Evolutionary conservation across 257 asterid species (phyloP).

Genomic region (Catharanthus roseus): DNA sequence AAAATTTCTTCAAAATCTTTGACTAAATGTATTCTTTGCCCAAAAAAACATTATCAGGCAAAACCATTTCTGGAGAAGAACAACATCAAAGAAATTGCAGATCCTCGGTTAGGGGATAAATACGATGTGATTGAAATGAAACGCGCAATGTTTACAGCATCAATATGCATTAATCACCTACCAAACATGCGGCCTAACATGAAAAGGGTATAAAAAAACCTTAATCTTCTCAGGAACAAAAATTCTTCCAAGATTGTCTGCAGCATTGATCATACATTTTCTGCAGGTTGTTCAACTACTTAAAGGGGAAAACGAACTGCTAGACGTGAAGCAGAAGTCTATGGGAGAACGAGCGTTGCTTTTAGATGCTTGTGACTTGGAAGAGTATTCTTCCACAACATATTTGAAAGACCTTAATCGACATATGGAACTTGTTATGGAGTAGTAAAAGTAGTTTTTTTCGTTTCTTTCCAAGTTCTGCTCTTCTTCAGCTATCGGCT

Average conservation of each 20-base stretch:
- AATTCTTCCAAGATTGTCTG: background rate
- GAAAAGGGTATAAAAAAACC: slow-evolving; percentile 60
- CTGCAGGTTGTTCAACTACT: slow-evolving; percentile 63
- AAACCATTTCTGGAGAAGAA: slow-evolving; percentile 74
- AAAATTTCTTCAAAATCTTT: background rate
- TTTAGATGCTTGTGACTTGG: slow-evolving; percentile 69
- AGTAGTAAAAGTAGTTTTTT: slow-evolving; percentile 33
- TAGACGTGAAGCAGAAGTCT: slow-evolving; percentile 58
- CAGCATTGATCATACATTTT: background rate
- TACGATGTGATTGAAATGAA: slow-evolving; percentile 57
- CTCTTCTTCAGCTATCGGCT: background rate
- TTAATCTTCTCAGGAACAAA: background rate
- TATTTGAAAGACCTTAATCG: slow-evolving; percentile 79
- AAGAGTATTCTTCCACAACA: slow-evolving; percentile 62
- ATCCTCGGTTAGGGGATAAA: slow-evolving; percentile 57
- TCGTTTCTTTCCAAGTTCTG: background rate
- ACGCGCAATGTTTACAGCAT: slow-evolving; percentile 70
- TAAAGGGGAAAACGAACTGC: slow-evolving; percentile 58
- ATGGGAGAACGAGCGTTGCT: slow-evolving; percentile 54
- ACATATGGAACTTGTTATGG: slow-evolving; percentile 89
- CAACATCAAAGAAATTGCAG: slow-evolving; percentile 57
- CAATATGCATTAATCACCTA: slow-evolving; percentile 75
- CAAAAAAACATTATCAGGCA: slow-evolving; percentile 47
- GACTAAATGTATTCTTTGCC: background rate
- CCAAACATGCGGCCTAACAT: slow-evolving; percentile 82